These are phyloP conservation scores for Smithsoniella earleae DNA, from an alignment of 163 green algal species.

Conservation along the genomic window DNA sequence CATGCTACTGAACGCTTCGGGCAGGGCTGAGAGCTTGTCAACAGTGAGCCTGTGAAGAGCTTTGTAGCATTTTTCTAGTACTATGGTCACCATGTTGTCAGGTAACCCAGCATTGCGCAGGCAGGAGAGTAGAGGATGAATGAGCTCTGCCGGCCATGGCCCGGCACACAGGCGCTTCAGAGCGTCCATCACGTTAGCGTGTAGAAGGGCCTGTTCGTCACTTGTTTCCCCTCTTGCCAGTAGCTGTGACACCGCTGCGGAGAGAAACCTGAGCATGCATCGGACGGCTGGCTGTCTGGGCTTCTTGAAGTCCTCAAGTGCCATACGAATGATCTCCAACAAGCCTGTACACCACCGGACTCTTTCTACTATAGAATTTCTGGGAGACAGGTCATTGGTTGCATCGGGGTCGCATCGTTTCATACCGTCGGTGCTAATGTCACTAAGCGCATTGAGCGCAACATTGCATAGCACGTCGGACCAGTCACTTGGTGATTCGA, in stretches of 20 bases:
- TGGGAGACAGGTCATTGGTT: too few relatives aligned
- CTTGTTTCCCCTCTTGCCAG: neutral
- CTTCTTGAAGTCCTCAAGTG: neutral
- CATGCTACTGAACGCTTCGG: neutral
- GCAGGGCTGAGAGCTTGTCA: too few relatives aligned
- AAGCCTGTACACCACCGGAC: too few relatives aligned
- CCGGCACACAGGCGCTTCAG: constrained; percentile 1
- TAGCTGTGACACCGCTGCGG: neutral
- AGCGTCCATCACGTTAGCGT: neutral
- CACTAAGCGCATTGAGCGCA: neutral
- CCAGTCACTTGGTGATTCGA: neutral
- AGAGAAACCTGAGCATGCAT: neutral
- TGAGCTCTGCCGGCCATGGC: neutral
- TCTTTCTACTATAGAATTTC: too few relatives aligned
- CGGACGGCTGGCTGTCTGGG: neutral
- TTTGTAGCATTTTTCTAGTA: too few relatives aligned
- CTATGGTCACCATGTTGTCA: neutral
- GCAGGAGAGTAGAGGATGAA: neutral
- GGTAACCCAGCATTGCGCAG: neutral
- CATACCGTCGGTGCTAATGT: constrained; percentile 21
- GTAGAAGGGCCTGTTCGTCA: neutral
- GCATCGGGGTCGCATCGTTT: too few relatives aligned
- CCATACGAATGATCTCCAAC: neutral
- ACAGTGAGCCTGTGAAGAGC: too few relatives aligned
- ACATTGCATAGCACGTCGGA: neutral